Evolutionary conservation across 176 grass and related monocot species (phyloP).

Genomic region (Avena sativa): DNA sequence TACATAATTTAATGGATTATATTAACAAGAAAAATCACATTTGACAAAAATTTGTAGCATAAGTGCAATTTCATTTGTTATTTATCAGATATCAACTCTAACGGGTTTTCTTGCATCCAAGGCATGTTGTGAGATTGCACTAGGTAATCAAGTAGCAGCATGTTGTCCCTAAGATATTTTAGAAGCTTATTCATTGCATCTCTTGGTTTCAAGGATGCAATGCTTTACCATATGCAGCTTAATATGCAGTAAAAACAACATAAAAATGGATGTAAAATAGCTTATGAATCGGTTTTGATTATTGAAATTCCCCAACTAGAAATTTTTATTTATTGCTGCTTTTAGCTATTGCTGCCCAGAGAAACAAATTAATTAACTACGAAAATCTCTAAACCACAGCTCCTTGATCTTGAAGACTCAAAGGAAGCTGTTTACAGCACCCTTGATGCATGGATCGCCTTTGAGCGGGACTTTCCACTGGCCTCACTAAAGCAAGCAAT

Average conservation of each 20-base stretch:
- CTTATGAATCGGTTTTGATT: background rate
- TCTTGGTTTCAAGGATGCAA: background rate
- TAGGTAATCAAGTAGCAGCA: conserved; percentile 1
- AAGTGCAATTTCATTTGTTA: background rate
- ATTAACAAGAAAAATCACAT: background rate
- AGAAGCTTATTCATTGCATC: background rate
- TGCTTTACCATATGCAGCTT: conserved; percentile 13
- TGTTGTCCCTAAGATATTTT: background rate
- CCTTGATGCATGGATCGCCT: conserved; percentile 92
- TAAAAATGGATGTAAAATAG: background rate
- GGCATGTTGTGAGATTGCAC: background rate
- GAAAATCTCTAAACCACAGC: conserved; percentile 44
- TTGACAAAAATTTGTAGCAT: background rate
- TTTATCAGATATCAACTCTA: background rate
- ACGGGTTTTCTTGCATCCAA: background rate
- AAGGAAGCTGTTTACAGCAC: conserved; percentile 85
- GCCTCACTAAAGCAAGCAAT: conserved; percentile 69
- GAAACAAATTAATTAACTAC: conserved; percentile 28
- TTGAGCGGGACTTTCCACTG: conserved; percentile 76
- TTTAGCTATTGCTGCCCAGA: background rate
- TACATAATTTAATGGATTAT: background rate
- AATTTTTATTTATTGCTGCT: background rate
- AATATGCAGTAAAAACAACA: background rate
- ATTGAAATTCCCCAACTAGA: conserved; percentile 6
- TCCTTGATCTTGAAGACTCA: conserved; percentile 80